phyloP scores from a whole-genome alignment of 495 filamentous ascomycete genomes.

The Talaromyces wortmannii region DNA sequence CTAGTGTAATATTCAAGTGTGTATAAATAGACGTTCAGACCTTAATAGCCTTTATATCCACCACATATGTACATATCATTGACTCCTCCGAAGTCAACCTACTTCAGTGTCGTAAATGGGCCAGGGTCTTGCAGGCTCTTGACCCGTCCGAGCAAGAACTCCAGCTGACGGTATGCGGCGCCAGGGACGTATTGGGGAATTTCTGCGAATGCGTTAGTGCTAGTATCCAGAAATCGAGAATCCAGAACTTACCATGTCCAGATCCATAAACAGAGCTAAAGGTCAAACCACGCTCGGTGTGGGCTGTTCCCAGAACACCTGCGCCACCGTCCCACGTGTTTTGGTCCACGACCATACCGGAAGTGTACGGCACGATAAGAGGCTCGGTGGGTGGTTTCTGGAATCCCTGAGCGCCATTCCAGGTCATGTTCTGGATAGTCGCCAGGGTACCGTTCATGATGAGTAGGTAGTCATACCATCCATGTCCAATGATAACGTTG shows the following conservation, averaged over 20 bases:
- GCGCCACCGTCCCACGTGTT: constrained; percentile 26
- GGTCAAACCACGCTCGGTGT: constrained; percentile 65
- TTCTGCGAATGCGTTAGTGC: constrained; percentile 13
- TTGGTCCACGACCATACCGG: constrained; percentile 18
- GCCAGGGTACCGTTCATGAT: constrained; percentile 62
- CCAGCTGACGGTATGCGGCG: constrained; percentile 60
- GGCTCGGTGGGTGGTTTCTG: constrained; percentile 45
- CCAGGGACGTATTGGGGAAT: constrained; percentile 56
- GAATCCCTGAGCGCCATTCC: constrained; percentile 68
- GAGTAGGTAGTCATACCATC: constrained; percentile 48
- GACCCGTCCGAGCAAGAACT: constrained; percentile 60
- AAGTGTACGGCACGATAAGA: constrained; percentile 61
- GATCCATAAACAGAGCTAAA: constrained; percentile 50
- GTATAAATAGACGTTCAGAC: not conserved
- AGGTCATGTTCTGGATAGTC: constrained; percentile 81
- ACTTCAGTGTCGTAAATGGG: constrained; percentile 22
- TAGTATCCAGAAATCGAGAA: not conserved
- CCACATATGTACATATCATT: not conserved
- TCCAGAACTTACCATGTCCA: constrained; percentile 48
- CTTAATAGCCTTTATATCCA: not conserved
- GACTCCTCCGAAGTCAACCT: not conserved
- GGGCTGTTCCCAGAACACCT: constrained; percentile 55
- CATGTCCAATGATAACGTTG: constrained; percentile 63
- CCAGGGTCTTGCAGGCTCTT: constrained; percentile 25
- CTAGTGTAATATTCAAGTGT: not conserved